These are phyloP conservation scores for Magnaporthiopsis poae DNA, from an alignment of 2,329 filamentous ascomycete genomes.

Conservation along the genomic window DNA sequence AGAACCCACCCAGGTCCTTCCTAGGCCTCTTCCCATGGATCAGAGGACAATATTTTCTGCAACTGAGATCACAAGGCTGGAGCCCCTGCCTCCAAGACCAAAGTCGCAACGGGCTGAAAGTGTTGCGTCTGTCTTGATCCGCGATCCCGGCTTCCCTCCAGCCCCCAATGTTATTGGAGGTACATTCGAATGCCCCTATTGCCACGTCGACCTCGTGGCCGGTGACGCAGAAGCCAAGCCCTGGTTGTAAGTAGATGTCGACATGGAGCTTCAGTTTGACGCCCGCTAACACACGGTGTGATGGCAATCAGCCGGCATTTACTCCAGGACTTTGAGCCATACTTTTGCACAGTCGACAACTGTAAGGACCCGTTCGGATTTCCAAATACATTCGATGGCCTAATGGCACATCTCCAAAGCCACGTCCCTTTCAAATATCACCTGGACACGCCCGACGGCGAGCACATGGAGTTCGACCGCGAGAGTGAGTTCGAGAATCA, in stretches of 20 bases:
- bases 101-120: no score
- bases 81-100: no score
- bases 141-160: background rate
- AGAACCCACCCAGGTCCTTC: no score
- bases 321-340: background rate
- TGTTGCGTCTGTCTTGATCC: no score
- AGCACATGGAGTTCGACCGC: background rate
- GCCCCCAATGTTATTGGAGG: background rate
- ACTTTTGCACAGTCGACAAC: background rate
- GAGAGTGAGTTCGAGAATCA: background rate
- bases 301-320: background rate
- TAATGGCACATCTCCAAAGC: background rate
- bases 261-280: no score
- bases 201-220: background rate
- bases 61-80: no score
- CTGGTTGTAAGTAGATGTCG: background rate
- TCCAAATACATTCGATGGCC: background rate
- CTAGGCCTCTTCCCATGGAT: no score
- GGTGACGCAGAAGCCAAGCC: background rate
- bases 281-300: no score
- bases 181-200: background rate
- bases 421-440: background rate
- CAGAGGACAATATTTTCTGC: no score
- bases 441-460: background rate
- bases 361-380: background rate